Base-by-base conservation (phyloP, 176 grass and related monocot species). In the Carex pumila region DNA sequence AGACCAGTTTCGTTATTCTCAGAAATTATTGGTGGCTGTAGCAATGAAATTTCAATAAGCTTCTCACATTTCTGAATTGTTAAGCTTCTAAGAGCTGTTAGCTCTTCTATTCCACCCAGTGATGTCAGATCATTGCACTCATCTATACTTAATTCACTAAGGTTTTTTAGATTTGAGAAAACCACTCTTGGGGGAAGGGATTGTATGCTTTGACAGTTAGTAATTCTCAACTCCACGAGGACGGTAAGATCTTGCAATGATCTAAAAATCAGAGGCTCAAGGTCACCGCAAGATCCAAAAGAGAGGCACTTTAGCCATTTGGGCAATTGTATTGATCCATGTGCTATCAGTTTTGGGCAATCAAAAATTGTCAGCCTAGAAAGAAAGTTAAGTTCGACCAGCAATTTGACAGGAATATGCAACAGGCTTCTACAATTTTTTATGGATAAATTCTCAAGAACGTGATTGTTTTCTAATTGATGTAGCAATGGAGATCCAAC, bases 71-170 rank as follows among this genome's bases (percentile, higher is more conserved):
- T 29, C 54, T 3, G 5, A 18, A 88, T 61, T 10, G 0, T 21
- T 31, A 84, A 79, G 31, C 75, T 74, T 61, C 17, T 85, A 13
- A 89, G 83, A 22, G 21, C 66, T 71, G 9, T 29, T 34, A 89
- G 53, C 79, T 76, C 76, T 86, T 89, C 80, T 67, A 86, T 72
- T 1, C 79, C 87, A 29, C 55, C 77, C 68, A 89, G 39, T 75
- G 65, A 43, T 41, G 43, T 6, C 30, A 86, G 76, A 3, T 85
- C 65, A 2, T 4, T 83, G 56, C 87, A 89, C 25, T 18, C 0
- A 12, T 9, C 12, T 71, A 86, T 76, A 21, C 43, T 18, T 7
- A 89, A 83, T 15, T 61, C 8, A 61, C 7, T 36, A 4, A 89
- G 1, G 21, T 6, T 14, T 77, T 3, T 49, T 12, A 89, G 32